phyloP scores from a whole-genome alignment of 2,329 filamentous ascomycete species.

The Xenoacremonium recifei region DNA sequence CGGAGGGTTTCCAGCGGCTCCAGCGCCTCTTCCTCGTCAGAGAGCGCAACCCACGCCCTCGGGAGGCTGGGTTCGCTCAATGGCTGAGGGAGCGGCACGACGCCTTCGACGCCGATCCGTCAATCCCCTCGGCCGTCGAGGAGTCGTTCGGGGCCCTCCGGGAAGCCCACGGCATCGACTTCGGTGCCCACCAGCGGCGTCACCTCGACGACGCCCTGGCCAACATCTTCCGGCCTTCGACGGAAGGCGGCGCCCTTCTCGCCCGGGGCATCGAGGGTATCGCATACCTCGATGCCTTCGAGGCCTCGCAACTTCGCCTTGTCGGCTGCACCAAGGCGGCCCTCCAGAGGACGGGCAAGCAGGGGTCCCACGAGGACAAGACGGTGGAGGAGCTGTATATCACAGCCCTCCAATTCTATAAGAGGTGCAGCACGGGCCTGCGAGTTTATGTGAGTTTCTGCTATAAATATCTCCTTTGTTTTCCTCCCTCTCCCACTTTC shows the following conservation, averaged over 20 bases:
- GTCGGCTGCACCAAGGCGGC: slow-evolving; percentile 19
- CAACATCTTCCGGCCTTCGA: slow-evolving; percentile 25
- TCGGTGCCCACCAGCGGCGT: slow-evolving; percentile 27
- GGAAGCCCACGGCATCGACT: slow-evolving; percentile 12
- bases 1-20: slow-evolving; percentile 22
- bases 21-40: slow-evolving; percentile 22
- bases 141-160: slow-evolving; percentile 18
- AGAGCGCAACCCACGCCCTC: slow-evolving; percentile 13
- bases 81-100: slow-evolving; percentile 28
- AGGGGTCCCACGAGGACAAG: slow-evolving; percentile 9
- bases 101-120: slow-evolving; percentile 29
- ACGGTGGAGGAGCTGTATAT: slow-evolving; percentile 30
- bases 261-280: slow-evolving; percentile 29
- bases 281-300: slow-evolving; percentile 30
- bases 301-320: slow-evolving; percentile 30
- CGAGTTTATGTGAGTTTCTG: slow-evolving; percentile 32
- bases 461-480: neutral
- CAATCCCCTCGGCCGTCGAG: slow-evolving; percentile 16
- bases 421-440: slow-evolving; percentile 31
- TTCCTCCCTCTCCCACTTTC: neutral
- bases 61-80: slow-evolving; percentile 33
- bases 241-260: slow-evolving; percentile 28
- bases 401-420: slow-evolving; percentile 27
- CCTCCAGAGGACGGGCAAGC: slow-evolving; percentile 9
- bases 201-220: slow-evolving; percentile 21